Evolutionary conservation across 495 filamentous ascomycete species (phyloP).

Genomic region (Haplographium delicatum): DNA sequence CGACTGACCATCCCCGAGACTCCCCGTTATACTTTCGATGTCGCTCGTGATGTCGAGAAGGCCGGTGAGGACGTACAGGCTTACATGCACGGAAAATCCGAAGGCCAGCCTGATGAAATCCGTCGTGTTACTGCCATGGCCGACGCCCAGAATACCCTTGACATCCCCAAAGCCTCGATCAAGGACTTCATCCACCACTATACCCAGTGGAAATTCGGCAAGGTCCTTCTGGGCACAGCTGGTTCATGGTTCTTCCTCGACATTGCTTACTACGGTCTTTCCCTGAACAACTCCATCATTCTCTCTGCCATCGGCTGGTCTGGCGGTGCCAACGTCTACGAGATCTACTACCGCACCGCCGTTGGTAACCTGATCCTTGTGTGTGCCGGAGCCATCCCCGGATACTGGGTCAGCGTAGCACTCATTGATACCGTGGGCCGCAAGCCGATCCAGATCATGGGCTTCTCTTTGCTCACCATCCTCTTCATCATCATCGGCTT

Average conservation of each 20-base stretch:
- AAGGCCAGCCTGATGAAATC: constrained; percentile 60
- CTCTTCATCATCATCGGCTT: constrained; percentile 76
- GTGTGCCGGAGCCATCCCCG: constrained; percentile 69
- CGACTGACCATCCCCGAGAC: constrained; percentile 79
- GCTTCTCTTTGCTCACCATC: constrained; percentile 63
- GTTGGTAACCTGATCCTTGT: constrained; percentile 72
- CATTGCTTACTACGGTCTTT: constrained; percentile 28
- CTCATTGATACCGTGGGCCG: constrained; percentile 63
- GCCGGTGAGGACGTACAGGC: constrained; percentile 60
- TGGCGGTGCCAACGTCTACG: constrained; percentile 50
- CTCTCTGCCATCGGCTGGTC: constrained; percentile 64
- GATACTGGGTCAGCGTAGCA: constrained; percentile 70
- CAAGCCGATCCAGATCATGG: constrained; percentile 64
- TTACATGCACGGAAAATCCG: constrained; percentile 51
- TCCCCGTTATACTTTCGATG: constrained; percentile 63
- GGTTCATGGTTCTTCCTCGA: constrained; percentile 78
- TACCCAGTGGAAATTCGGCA: constrained; percentile 58
- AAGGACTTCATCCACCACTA: constrained; percentile 62
- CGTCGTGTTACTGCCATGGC: constrained; percentile 44
- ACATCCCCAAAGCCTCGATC: constrained; percentile 59
- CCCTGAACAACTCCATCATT: constrained; percentile 66
- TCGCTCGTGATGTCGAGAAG: constrained; percentile 55
- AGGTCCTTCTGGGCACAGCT: constrained; percentile 69
- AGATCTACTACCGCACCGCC: constrained; percentile 62
- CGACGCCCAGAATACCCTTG: constrained; percentile 40